Percentiles rank a stretch among this genome's conserved stretches.
Conservation (phyloP, 768 basidiomycete genomes). For the Russula griseocarnosa region DNA sequence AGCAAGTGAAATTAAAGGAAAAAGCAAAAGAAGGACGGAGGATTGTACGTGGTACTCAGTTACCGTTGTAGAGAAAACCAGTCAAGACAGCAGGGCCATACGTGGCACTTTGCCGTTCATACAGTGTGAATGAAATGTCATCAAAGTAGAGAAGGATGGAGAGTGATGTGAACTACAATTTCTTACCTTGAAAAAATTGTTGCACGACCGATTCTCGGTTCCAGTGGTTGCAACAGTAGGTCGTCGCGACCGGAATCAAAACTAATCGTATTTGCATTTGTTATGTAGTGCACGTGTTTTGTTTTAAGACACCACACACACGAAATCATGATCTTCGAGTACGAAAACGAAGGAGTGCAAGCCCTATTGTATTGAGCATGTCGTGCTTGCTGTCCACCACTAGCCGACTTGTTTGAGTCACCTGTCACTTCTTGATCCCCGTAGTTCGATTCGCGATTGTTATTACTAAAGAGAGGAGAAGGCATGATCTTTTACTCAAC, state of each 20-base stretch:
- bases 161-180: neutral
- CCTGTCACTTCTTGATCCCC: too few species aligned
- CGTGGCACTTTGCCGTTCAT: slow-evolving; percentile 47
- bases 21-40: neutral
- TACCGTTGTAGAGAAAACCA: slow-evolving; percentile 75
- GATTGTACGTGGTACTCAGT: slow-evolving; percentile 47
- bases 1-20: slow-evolving; percentile 1
- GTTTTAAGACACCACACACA: too few species aligned
- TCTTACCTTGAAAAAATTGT: slow-evolving; percentile 5
- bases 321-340: too few species aligned
- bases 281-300: neutral
- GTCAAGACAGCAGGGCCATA: slow-evolving; percentile 47
- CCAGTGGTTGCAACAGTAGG: too few species aligned
- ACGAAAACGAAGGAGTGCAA: neutral
- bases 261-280: neutral
- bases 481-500: neutral
- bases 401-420: too few species aligned
- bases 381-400: too few species aligned
- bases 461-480: neutral
- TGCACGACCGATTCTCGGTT: neutral
- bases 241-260: too few species aligned
- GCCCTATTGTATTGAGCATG: too few species aligned
- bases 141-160: slow-evolving; percentile 37
- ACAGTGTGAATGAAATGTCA: slow-evolving; percentile 74
- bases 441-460: neutral